Evolutionary conservation across 192 early-diverging fungal species (phyloP), one percentile per base, ranked within the genome.

Genomic region (Mortierella claussenii): DNA sequence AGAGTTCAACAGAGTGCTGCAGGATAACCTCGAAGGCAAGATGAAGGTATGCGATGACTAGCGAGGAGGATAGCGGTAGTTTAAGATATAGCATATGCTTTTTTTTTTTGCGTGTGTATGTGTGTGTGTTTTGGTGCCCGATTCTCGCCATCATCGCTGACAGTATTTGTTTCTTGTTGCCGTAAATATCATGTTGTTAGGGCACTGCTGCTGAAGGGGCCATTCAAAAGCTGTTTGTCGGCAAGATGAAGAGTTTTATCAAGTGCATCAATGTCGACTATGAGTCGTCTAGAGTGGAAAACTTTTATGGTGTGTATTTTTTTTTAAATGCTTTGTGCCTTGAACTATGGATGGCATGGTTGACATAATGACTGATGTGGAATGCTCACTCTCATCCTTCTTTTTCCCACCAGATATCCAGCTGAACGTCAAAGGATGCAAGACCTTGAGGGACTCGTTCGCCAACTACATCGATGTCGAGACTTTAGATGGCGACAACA

Each of bases 161-260:
- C n/a, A 54, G 34, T 34, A 20, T 51, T 37, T 37, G 1, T 26
- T 60, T 60, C 1, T 40, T 2, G 11, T 44, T n/a, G n/a, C n/a
- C n/a, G n/a, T n/a, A n/a, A n/a, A n/a, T n/a, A n/a, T n/a, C n/a
- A 10, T 5, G 1, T 33, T 33, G 18, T 21, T 69, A 93, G 91
- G 83, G 91, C 50, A 97, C 97, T 9, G 82, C 89, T 33, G 96
- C 90, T 6, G 96, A 98, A 80, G 97, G 97, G 11, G 93, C 95
- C 3, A 95, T 98, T 45, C 84, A 88, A 12, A 87, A 87, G 36
- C 83, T 99, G n/a, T 99, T 99, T 87, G 91, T 91, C 30, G 97
- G 97, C 21, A 97, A 92, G 75, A 97, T 96, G 93, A 98, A 98
- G 86, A 95, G 92, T 79, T 99, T 93, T 78, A 93, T 98, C 64